These are phyloP conservation scores for Zygosaccharomyces pseudorouxii DNA, from an alignment of 805 yeast species.

Conservation along the genomic window DNA sequence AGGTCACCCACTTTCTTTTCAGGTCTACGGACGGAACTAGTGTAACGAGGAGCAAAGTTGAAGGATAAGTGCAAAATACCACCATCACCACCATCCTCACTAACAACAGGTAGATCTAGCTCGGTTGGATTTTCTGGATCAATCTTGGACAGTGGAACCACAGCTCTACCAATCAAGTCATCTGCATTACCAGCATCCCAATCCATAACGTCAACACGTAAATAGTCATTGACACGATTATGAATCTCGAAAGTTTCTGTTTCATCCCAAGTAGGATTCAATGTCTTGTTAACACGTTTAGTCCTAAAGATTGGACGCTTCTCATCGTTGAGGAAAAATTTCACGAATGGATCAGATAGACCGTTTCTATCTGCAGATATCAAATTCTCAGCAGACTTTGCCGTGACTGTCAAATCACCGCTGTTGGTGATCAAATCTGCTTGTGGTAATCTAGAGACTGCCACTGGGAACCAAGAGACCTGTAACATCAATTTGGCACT, in stretches of 20 bases:
- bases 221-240: slow-evolving; percentile 56
- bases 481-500: slow-evolving; percentile 52
- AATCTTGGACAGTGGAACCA: slow-evolving; percentile 52
- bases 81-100: slow-evolving; percentile 40
- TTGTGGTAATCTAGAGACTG: slow-evolving; percentile 56
- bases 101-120: slow-evolving; percentile 43
- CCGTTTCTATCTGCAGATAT: slow-evolving; percentile 89
- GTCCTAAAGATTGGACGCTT: slow-evolving; percentile 62
- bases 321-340: slow-evolving; percentile 61
- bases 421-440: slow-evolving; percentile 70
- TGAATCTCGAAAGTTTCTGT: slow-evolving; percentile 48
- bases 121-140: slow-evolving; percentile 53
- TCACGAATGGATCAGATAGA: slow-evolving; percentile 86
- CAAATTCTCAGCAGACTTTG: slow-evolving; percentile 60
- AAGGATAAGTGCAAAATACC: slow-evolving; percentile 62
- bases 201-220: slow-evolving; percentile 62
- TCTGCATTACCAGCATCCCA: slow-evolving; percentile 94
- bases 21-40: slow-evolving; percentile 45
- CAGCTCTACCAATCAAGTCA: slow-evolving; percentile 70
- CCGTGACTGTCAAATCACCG: slow-evolving; percentile 62
- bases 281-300: slow-evolving; percentile 76
- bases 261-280: slow-evolving; percentile 90
- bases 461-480: slow-evolving; percentile 76
- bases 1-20: slow-evolving; percentile 42
- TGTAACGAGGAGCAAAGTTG: slow-evolving; percentile 66